phyloP scores from a whole-genome alignment of 331 rosid species.

The Quercus lobata region DNA sequence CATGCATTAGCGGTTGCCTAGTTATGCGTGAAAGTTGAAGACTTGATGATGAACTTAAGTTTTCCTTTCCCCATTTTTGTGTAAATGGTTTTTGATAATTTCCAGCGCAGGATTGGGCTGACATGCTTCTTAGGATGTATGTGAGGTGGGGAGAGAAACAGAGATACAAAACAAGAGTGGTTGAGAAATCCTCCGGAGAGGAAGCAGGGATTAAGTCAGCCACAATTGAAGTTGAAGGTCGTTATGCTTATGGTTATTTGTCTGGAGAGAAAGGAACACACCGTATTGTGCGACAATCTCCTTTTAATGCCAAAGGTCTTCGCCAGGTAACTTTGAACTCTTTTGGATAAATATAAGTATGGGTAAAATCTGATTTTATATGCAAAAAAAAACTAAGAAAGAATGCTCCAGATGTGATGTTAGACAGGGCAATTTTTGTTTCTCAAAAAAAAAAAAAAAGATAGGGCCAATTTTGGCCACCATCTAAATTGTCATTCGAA shows the following conservation, averaged over 20 bases:
- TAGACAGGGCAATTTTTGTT: too few relatives aligned
- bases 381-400: neutral
- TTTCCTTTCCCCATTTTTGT: constrained; percentile 21
- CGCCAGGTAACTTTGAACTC: constrained; percentile 68
- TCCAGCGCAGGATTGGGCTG: constrained; percentile 99
- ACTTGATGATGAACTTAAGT: constrained; percentile 29
- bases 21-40: constrained; percentile 16
- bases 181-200: constrained; percentile 89
- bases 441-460: too few relatives aligned
- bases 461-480: neutral
- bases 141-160: constrained; percentile 94
- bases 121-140: constrained; percentile 98
- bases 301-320: constrained; percentile 91
- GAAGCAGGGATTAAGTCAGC: constrained; percentile 99
- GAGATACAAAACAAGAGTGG: constrained; percentile 80
- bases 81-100: constrained; percentile 40
- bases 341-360: constrained; percentile 2
- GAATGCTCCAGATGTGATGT: neutral
- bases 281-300: constrained; percentile 90
- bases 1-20: neutral
- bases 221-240: constrained; percentile 91
- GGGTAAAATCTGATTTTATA: neutral
- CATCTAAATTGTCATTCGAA: neutral
- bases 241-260: constrained; percentile 93
- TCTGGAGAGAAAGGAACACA: constrained; percentile 98